Base-by-base conservation (phyloP, 805 yeast species). In the Metschnikowia similis region DNA sequence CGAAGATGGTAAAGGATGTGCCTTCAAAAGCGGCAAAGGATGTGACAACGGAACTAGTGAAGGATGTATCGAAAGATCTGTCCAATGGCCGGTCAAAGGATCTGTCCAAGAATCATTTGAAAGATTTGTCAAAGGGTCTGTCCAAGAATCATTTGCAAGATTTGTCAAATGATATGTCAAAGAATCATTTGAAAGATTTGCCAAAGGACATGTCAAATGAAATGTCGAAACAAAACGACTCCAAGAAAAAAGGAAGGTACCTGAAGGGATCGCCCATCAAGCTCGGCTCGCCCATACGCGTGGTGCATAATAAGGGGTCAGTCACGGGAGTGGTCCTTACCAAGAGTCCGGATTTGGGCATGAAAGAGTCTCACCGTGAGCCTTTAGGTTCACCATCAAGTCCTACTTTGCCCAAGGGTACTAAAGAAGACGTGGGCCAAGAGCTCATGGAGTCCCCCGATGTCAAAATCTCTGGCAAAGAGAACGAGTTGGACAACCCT, bases 231-330 rank as follows among this genome's bases (percentile, higher is more conserved):
- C 21, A 21, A 21, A 21, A 21, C 21, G 21, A 21, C 21, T 21
- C 21, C 21, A 21, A 21, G 13, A 10, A 28, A 14, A 13, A 17
- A 7, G 31, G 34, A n/a, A 34, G 34, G 13, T n/a, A 6, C 36
- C 35, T 13, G 21, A 41, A 29, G 31, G 45, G 37, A 35, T 53
- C 59, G 4, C 71, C 74, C 3, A 71, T 72, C 32, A 72, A 72
- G 52, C 68, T 71, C 42, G 65, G 68, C n/a, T 67, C 74, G 5
- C 77, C 77, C 1, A 58, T 71, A 30, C 65, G 62, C 49, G 50
- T 71, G 29, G 62, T 67, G 10, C 69, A 63, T 49, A 60, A 64
- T 8, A 67, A 67, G 17, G 59, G 63, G 1, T 48, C 65, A 1
- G 66, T 67, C 6, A 65, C 70, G 0, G 67, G 66, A 1, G 54